These are phyloP conservation scores for Globisporangium yorkense DNA, from an alignment of 352 stramenopile genomes.

Conservation along the genomic window DNA sequence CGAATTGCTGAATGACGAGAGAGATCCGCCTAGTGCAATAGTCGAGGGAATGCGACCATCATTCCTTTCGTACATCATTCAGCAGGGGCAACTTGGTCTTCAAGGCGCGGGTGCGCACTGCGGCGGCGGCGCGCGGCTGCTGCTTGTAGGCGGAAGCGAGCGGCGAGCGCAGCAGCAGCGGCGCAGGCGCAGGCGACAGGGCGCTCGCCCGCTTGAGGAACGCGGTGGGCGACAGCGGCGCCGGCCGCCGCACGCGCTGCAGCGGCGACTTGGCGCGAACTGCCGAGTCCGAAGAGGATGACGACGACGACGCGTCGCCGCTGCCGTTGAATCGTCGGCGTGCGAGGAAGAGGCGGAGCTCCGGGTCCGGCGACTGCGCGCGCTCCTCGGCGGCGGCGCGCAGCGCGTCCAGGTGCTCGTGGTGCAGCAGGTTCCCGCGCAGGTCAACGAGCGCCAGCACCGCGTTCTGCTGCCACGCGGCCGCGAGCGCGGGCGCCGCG, in stretches of 20 bases:
- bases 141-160: slow-evolving; percentile 12
- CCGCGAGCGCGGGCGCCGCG: slow-evolving; percentile 21
- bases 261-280: background rate
- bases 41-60: background rate
- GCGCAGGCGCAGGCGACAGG: background rate
- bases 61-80: background rate
- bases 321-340: slow-evolving; percentile 25
- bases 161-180: slow-evolving; percentile 13
- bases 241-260: background rate
- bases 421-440: slow-evolving; percentile 51
- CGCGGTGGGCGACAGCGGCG: slow-evolving; percentile 39
- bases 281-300: background rate
- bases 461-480: slow-evolving; percentile 34
- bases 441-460: slow-evolving; percentile 40
- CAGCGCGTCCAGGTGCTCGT: slow-evolving; percentile 26
- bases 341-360: slow-evolving; percentile 45
- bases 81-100: slow-evolving; percentile 7
- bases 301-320: background rate
- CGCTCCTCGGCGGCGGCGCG: slow-evolving; percentile 25
- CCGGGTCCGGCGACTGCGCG: slow-evolving; percentile 17
- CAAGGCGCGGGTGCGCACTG: background rate
- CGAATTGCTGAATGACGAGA: background rate
- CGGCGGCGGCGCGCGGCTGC: background rate
- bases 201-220: slow-evolving; percentile 25
- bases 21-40: background rate